A percentile compares a stretch with the other conserved stretches of the same genome.
Conservation (phyloP, 371 early-diverging fungal species). For the Apophysomyces elegans region DNA sequence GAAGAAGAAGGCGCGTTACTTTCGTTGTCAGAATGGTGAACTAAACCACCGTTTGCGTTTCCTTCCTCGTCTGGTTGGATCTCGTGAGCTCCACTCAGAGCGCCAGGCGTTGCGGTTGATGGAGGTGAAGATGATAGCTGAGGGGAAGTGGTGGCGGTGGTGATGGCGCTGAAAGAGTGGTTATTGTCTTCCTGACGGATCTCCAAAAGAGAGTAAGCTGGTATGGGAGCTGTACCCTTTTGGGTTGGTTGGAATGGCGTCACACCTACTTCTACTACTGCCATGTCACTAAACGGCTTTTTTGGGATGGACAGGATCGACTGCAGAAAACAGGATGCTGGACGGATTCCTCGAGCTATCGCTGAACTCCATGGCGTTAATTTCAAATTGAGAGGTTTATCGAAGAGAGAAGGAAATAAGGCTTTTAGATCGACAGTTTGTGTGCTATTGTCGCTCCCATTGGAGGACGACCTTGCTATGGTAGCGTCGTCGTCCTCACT, state of each 20-base stretch:
- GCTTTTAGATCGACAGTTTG: not conserved
- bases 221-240: not conserved
- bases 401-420: not conserved
- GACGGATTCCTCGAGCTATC: conserved; percentile 2
- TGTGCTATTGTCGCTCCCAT: not conserved
- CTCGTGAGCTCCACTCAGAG: no score
- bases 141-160: no score
- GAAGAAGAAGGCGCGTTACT: no score
- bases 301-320: not conserved
- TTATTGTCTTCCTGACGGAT: not conserved
- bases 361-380: not conserved
- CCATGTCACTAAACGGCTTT: no score
- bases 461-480: not conserved
- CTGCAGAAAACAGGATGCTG: not conserved
- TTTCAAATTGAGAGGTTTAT: not conserved
- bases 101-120: no score
- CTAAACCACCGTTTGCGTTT: no score
- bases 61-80: no score
- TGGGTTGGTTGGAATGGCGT: not conserved
- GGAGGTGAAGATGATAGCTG: no score
- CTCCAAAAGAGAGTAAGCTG: not conserved
- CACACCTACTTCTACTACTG: not conserved
- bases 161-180: not conserved
- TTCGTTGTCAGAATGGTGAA: no score
- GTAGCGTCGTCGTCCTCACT: not conserved